Evolutionary conservation across 108 stramenopile genomes (phyloP).

Genomic region (Asterionellopsis glacialis): DNA sequence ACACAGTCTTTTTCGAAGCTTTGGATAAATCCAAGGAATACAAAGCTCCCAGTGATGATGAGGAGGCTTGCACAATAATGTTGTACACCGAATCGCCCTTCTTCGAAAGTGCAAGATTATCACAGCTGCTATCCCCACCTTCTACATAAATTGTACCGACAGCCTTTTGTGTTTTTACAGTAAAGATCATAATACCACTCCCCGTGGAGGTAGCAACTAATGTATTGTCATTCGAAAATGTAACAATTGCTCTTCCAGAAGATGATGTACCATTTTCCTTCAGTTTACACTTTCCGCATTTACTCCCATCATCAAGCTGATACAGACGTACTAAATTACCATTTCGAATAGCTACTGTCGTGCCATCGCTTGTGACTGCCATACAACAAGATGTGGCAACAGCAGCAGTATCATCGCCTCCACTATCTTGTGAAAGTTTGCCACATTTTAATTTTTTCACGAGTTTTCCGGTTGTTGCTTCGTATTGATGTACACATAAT

Average conservation of each 20-base stretch:
- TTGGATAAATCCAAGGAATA: not conserved
- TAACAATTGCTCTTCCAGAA: not conserved
- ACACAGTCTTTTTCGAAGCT: not conserved
- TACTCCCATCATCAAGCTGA: not conserved
- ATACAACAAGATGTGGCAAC: not conserved
- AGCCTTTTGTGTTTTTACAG: not conserved
- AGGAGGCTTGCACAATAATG: not conserved
- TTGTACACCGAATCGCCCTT: not conserved
- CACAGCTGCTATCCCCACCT: not conserved
- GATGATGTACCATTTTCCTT: not conserved
- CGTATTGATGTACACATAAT: conserved; percentile 30
- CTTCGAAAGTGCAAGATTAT: not conserved
- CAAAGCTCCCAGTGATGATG: not conserved
- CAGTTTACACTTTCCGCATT: not conserved
- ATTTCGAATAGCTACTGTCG: not conserved
- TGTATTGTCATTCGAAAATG: not conserved
- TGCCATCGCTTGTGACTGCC: not conserved
- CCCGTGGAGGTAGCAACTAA: not conserved
- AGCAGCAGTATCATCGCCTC: not conserved
- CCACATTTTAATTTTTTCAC: conserved; percentile 39
- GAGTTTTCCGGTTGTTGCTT: conserved; percentile 13
- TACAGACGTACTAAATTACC: not conserved
- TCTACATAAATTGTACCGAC: not conserved
- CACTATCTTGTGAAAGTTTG: not conserved
- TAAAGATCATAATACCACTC: not conserved